Percentiles rank a stretch among this genome's conserved stretches.
Evolutionary conservation across 2,329 filamentous ascomycete species (phyloP).

Genomic region (Dactylonectria estremocensis): DNA sequence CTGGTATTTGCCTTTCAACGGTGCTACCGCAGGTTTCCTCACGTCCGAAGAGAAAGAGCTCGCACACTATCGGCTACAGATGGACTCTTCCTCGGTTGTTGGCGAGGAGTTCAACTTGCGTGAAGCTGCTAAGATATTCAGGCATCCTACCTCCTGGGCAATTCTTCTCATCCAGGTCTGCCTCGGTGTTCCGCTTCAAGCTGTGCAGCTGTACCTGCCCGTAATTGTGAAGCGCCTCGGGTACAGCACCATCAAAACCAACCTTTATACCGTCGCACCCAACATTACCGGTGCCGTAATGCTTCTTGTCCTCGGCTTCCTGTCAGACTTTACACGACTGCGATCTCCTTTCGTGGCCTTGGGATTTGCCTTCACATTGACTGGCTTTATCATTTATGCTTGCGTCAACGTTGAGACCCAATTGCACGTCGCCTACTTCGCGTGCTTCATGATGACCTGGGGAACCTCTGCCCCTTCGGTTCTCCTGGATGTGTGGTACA

Average conservation of each 20-base stretch:
- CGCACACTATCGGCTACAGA: constrained; percentile 81
- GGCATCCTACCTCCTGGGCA: constrained; percentile 62
- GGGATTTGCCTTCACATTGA: constrained; percentile 81
- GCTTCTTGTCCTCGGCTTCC: constrained; percentile 80
- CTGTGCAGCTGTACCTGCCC: constrained; percentile 68
- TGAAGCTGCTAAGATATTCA: constrained; percentile 68
- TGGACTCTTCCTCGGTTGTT: constrained; percentile 78
- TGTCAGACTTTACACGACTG: constrained; percentile 76
- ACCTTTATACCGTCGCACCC: constrained; percentile 86
- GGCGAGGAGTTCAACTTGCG: constrained; percentile 66
- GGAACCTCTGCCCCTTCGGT: constrained; percentile 83
- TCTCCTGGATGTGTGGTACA: constrained; percentile 77
- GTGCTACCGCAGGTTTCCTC: constrained; percentile 76
- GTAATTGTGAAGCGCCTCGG: constrained; percentile 68
- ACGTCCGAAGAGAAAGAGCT: constrained; percentile 76
- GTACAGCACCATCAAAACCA: constrained; percentile 72
- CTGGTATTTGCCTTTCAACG: constrained; percentile 77
- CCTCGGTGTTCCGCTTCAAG: constrained; percentile 72
- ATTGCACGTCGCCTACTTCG: constrained; percentile 80
- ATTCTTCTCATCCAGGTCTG: constrained; percentile 71
- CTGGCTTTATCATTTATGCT: constrained; percentile 85
- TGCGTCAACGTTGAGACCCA: constrained; percentile 74
- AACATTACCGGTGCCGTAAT: constrained; percentile 82
- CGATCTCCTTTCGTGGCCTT: constrained; percentile 82
- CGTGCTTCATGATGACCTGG: constrained; percentile 88